Evolutionary conservation across 2,329 filamentous ascomycete species (phyloP).

Genomic region (Cadophora gregata): DNA sequence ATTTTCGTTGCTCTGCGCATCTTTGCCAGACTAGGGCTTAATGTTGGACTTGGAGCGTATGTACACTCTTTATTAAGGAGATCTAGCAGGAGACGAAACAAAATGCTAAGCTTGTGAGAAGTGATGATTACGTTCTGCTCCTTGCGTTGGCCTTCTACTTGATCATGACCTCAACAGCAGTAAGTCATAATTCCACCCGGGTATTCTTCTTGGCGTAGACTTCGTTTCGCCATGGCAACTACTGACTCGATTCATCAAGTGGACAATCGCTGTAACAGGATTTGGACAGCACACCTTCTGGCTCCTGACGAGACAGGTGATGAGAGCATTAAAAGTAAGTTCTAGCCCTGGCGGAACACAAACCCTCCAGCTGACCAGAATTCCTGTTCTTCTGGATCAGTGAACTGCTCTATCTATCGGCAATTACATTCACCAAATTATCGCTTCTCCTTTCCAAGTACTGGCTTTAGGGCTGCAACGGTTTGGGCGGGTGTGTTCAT

Average conservation of each 20-base stretch:
- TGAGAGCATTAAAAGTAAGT: conserved; percentile 7
- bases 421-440: conserved; percentile 24
- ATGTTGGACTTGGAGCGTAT: conserved; percentile 18
- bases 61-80: not conserved
- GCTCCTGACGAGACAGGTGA: conserved; percentile 12
- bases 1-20: conserved; percentile 21
- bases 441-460: conserved; percentile 25
- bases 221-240: not conserved
- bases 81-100: not conserved
- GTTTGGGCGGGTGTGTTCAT: conserved; percentile 15
- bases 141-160: conserved; percentile 17
- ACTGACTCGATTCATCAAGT: not conserved
- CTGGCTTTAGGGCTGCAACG: not conserved
- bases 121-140: conserved; percentile 28
- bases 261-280: conserved; percentile 14
- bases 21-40: conserved; percentile 18
- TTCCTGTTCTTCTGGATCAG: conserved; percentile 24
- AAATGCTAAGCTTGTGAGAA: not conserved
- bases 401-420: conserved; percentile 21
- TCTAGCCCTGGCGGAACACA: too few relatives aligned
- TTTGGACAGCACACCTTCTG: conserved; percentile 29
- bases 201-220: too few relatives aligned
- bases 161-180: conserved; percentile 9
- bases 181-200: not conserved
- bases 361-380: not conserved